These are phyloP conservation scores for Pseudevernia furfuracea DNA, from an alignment of 495 filamentous ascomycete genomes.

Conservation along the genomic window DNA sequence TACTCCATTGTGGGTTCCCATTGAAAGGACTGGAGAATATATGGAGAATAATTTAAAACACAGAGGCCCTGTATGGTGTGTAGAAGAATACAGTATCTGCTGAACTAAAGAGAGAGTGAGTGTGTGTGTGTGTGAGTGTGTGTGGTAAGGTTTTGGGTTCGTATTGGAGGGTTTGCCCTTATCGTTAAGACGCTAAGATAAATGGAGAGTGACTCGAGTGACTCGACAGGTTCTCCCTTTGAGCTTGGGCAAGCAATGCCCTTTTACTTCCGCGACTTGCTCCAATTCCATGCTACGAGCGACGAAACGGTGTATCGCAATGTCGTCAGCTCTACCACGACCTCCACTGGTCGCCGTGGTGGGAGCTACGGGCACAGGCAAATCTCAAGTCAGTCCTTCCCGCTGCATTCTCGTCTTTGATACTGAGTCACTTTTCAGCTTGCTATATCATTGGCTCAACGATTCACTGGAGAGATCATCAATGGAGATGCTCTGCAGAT, in stretches of 20 bases:
- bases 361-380: constrained; percentile 91
- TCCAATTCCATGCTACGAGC: constrained; percentile 5
- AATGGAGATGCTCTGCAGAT: constrained; percentile 99
- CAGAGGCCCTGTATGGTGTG: not conserved
- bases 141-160: not conserved
- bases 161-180: not conserved
- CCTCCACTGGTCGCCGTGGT: constrained; percentile 72
- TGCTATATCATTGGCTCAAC: constrained; percentile 76
- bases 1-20: constrained; percentile 18
- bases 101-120: not conserved
- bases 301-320: constrained; percentile 1
- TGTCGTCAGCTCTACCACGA: constrained; percentile 3
- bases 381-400: constrained; percentile 70
- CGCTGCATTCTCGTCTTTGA: not conserved
- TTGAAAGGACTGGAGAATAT: not conserved
- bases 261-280: not conserved
- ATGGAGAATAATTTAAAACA: not conserved
- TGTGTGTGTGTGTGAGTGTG: no score
- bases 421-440: constrained; percentile 49
- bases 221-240: not conserved
- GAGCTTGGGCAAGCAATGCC: not conserved
- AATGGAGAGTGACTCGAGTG: not conserved
- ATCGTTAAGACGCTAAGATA: not conserved
- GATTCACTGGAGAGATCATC: constrained; percentile 89
- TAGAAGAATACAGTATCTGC: not conserved